phyloP scores from a whole-genome alignment of 371 early-diverging fungal species.

The Rhizopus delemar region DNA sequence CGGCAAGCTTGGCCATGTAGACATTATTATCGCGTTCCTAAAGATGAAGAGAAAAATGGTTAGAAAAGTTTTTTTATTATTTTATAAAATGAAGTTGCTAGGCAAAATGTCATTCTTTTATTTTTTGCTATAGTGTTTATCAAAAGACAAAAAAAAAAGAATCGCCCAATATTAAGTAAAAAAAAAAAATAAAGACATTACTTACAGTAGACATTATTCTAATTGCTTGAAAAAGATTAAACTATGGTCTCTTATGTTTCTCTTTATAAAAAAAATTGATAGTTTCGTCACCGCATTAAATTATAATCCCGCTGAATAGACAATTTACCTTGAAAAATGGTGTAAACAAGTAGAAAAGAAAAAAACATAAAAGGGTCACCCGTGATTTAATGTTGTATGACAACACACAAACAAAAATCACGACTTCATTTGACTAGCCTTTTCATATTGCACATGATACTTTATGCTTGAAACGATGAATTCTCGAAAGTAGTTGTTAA shows the following conservation, averaged over 20 bases:
- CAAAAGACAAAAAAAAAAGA: conserved; percentile 7
- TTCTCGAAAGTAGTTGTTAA: too few species aligned
- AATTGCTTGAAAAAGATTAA: neutral
- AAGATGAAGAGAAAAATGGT: neutral
- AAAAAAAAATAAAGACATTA: too few species aligned
- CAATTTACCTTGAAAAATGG: too few species aligned
- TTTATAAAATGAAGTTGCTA: too few species aligned
- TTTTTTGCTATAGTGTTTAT: neutral
- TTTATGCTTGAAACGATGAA: too few species aligned
- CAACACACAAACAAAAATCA: too few species aligned
- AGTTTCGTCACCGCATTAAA: neutral
- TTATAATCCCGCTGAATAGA: neutral
- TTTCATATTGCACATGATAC: too few species aligned
- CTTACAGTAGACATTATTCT: neutral
- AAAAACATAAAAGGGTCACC: too few species aligned
- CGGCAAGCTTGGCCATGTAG: conserved; percentile 97
- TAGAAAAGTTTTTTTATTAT: neutral
- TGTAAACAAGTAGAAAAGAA: neutral
- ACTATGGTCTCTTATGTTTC: neutral
- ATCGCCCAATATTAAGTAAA: too few species aligned
- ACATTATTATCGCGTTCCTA: conserved; percentile 59
- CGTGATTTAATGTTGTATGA: too few species aligned
- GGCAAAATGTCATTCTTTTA: neutral
- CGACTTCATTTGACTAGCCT: too few species aligned
- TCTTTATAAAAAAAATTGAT: too few species aligned